These are phyloP conservation scores for Sechiopsis laciniata DNA, from an alignment of 306 rosid species.

Conservation along the genomic window DNA sequence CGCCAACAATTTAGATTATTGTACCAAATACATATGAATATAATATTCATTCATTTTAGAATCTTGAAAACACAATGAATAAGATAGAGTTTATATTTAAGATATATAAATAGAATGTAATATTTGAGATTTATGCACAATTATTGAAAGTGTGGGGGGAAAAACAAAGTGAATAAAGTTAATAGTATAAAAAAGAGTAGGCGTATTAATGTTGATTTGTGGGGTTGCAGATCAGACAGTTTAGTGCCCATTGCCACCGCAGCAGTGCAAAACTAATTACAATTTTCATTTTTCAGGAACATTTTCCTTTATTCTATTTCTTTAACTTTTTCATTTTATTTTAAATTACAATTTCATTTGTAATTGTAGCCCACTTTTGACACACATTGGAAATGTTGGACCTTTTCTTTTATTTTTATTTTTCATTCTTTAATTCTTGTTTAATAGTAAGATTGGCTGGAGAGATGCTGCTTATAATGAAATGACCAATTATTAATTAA, in stretches of 20 bases:
- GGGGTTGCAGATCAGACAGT: conserved; percentile 20
- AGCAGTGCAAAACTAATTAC: conserved; percentile 4
- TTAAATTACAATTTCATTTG: not conserved
- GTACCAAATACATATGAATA: too few species aligned
- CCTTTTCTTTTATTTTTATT: not conserved
- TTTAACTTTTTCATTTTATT: not conserved
- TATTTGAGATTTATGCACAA: too few species aligned
- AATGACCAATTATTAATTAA: not conserved
- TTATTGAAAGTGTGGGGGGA: too few species aligned
- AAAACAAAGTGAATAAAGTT: not conserved
- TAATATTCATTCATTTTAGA: too few species aligned
- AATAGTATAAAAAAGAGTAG: not conserved
- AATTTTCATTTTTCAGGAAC: conserved; percentile 1
- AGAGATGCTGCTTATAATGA: not conserved
- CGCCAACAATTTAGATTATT: too few species aligned
- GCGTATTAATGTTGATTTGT: conserved; percentile 11
- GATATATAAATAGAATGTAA: too few species aligned
- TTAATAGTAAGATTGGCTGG: not conserved
- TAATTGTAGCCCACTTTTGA: not conserved
- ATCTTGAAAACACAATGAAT: too few species aligned
- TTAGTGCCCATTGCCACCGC: conserved; percentile 17
- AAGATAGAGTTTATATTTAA: too few species aligned
- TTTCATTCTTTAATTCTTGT: not conserved
- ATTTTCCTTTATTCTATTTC: not conserved
- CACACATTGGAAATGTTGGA: conserved; percentile 1